A percentile compares a stretch with the other conserved stretches of the same genome.
phyloP scores from a whole-genome alignment of 2,329 filamentous ascomycete species.

The Colletotrichum navitas region DNA sequence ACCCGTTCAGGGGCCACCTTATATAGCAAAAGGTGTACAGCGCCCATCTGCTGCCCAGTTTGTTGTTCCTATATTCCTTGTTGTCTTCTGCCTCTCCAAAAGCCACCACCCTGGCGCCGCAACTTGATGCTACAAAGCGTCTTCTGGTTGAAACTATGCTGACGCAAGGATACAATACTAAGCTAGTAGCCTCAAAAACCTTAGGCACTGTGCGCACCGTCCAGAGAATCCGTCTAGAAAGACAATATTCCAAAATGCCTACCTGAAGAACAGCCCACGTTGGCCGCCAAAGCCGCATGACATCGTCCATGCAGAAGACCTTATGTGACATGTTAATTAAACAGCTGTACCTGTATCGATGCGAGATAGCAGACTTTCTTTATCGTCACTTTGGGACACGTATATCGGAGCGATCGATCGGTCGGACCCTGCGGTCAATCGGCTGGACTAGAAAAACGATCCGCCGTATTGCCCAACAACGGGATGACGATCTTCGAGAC shows the following conservation, averaged over 20 bases:
- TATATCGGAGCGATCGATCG: not conserved
- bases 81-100: too few relatives aligned
- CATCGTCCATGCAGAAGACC: not conserved
- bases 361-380: not conserved
- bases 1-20: too few relatives aligned
- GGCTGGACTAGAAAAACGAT: conserved; percentile 50
- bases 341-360: not conserved
- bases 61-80: too few relatives aligned
- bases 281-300: not conserved
- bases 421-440: not conserved
- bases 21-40: too few relatives aligned
- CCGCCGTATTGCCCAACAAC: conserved; percentile 49
- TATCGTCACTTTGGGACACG: not conserved
- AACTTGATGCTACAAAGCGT: not conserved
- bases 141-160: not conserved
- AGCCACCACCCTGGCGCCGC: too few relatives aligned
- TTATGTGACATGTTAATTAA: not conserved
- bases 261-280: not conserved
- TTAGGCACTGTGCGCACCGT: not conserved
- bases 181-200: not conserved
- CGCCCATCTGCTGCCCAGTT: too few relatives aligned
- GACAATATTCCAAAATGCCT: not conserved
- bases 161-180: not conserved
- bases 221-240: not conserved
- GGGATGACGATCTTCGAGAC: conserved; percentile 51